These are phyloP conservation scores for Heliamphora exappendiculata DNA, from an alignment of 148 eudicot species.

Conservation along the genomic window DNA sequence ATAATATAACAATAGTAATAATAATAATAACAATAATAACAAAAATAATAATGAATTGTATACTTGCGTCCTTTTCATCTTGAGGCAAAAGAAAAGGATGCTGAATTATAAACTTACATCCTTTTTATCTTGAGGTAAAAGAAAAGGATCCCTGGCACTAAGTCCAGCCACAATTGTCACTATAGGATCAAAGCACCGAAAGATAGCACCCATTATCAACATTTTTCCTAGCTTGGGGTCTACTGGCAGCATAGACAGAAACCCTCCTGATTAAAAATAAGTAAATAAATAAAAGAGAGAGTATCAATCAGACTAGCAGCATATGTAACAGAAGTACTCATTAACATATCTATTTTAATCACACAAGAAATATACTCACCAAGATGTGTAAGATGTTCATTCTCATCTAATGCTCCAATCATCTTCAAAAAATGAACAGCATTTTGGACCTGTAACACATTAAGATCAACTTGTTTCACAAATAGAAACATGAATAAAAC, in stretches of 20 bases:
- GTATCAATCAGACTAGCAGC: constrained; percentile 15
- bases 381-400: constrained; percentile 80
- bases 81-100: constrained; percentile 82
- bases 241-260: constrained; percentile 84
- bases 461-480: background rate
- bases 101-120: constrained; percentile 51
- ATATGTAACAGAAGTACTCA: constrained; percentile 5
- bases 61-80: constrained; percentile 81
- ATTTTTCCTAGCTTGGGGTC: constrained; percentile 98
- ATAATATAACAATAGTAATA: background rate
- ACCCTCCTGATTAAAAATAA: constrained; percentile 47
- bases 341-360: background rate
- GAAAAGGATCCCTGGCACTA: constrained; percentile 97
- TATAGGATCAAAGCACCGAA: constrained; percentile 94
- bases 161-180: constrained; percentile 95
- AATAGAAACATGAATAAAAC: background rate
- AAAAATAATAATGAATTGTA: too few species aligned
- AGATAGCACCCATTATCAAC: constrained; percentile 95
- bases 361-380: constrained; percentile 41
- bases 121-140: constrained; percentile 95
- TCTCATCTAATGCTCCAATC: constrained; percentile 93
- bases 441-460: constrained; percentile 73
- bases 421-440: constrained; percentile 85
- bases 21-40: background rate
- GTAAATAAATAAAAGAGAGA: constrained; percentile 1